Conservation (phyloP, 176 grass and related monocot genomes). For the Aegilops bicornis region DNA sequence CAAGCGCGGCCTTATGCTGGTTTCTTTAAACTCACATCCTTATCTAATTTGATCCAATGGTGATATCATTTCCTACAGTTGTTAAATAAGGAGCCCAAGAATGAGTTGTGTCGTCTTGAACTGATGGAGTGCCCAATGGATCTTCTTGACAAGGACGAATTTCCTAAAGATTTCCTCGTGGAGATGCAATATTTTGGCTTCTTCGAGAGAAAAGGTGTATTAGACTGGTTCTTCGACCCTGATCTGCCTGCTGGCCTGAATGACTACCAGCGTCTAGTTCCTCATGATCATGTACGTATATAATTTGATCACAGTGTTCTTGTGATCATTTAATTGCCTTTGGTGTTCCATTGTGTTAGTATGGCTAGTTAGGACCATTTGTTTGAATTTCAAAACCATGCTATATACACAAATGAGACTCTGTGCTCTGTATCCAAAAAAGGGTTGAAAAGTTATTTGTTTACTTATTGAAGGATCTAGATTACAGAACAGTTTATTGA, state of each 20-base stretch:
- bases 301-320: background rate
- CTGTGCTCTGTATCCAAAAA: no score
- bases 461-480: no score
- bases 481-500: no score
- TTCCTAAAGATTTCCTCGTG: background rate
- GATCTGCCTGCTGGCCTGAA: constrained; percentile 1
- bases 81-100: background rate
- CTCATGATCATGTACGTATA: background rate
- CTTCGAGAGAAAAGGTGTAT: background rate
- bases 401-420: background rate
- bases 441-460: no score
- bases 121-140: background rate
- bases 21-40: background rate
- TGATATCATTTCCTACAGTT: background rate
- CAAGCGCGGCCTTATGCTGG: background rate
- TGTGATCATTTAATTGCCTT: background rate
- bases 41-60: background rate
- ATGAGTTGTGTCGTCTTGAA: background rate
- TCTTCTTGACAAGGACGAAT: constrained; percentile 2
- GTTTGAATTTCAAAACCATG: background rate
- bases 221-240: constrained; percentile 17
- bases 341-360: background rate
- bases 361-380: background rate
- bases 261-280: constrained; percentile 36
- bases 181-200: constrained; percentile 5